These are phyloP conservation scores for Penicillium robsamsonii DNA, from an alignment of 495 filamentous ascomycete genomes.

Conservation along the genomic window DNA sequence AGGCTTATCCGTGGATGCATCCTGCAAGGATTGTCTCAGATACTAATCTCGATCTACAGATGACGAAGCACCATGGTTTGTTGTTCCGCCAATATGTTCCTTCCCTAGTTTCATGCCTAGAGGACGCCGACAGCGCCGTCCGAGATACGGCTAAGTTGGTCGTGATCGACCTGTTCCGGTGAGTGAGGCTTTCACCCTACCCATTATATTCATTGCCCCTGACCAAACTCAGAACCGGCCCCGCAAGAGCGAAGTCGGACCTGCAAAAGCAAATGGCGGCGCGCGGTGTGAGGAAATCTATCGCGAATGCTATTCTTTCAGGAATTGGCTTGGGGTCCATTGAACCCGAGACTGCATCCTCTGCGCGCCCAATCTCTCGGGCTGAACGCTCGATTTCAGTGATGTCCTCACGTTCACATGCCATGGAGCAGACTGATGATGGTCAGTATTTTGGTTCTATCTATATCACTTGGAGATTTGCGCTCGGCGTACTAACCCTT, in stretches of 20 bases:
- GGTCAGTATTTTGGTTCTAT: conserved; percentile 19
- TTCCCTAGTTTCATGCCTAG: conserved; percentile 75
- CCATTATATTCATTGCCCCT: conserved; percentile 10
- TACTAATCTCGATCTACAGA: conserved; percentile 45
- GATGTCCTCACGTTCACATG: conserved; percentile 30
- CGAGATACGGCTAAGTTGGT: conserved; percentile 78
- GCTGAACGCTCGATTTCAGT: conserved; percentile 39
- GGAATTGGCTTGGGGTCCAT: conserved; percentile 56
- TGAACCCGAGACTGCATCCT: conserved; percentile 26
- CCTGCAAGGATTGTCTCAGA: conserved; percentile 1
- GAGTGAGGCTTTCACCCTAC: conserved; percentile 24
- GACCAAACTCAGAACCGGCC: conserved; percentile 58
- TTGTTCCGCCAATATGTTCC: conserved; percentile 81
- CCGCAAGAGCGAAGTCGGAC: conserved; percentile 80
- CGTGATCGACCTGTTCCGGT: conserved; percentile 84
- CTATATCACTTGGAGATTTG: not conserved
- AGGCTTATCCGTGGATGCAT: conserved; percentile 36
- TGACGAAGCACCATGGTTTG: conserved; percentile 72
- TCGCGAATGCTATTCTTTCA: conserved; percentile 72
- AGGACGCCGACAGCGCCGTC: conserved; percentile 84
- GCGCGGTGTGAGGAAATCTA: conserved; percentile 78
- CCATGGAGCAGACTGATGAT: conserved; percentile 24
- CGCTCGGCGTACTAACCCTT: conserved; percentile 6
- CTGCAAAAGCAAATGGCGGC: conserved; percentile 76
- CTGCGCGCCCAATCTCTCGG: conserved; percentile 42